Percentiles rank a stretch among this genome's conserved stretches.
These are phyloP conservation scores for Silene conica DNA, from an alignment of 148 eudicot species.

Conservation along the genomic window DNA sequence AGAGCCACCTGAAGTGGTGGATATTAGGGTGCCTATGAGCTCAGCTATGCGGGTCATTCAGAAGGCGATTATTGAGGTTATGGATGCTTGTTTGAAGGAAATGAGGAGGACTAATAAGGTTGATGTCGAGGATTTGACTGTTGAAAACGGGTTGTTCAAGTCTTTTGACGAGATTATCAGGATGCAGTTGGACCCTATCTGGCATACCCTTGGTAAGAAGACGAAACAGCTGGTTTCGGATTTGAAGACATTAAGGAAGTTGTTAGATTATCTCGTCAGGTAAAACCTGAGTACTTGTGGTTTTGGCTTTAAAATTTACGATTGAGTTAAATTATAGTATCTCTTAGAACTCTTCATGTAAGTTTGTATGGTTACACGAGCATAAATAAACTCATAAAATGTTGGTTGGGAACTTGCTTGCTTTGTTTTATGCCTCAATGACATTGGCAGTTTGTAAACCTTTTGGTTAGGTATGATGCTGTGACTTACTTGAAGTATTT, in stretches of 20 bases:
- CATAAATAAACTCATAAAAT: background rate
- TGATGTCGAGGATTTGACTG: slow-evolving; percentile 97
- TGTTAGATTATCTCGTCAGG: slow-evolving; percentile 97
- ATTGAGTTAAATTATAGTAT: background rate
- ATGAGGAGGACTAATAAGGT: slow-evolving; percentile 98
- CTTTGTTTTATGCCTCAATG: background rate
- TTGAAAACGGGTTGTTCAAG: slow-evolving; percentile 91
- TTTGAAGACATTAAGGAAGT: slow-evolving; percentile 89
- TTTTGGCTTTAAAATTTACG: background rate
- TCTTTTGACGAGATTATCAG: slow-evolving; percentile 97
- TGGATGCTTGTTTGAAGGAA: slow-evolving; percentile 98
- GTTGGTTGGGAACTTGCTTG: background rate
- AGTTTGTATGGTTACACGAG: background rate
- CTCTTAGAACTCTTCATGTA: background rate
- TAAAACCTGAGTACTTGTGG: slow-evolving; percentile 18
- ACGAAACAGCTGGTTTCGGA: slow-evolving; percentile 97
- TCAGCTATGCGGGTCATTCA: slow-evolving; percentile 75
- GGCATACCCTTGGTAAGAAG: slow-evolving; percentile 96
- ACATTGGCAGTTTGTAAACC: background rate
- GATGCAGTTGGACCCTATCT: slow-evolving; percentile 92
- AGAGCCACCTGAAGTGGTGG: slow-evolving; percentile 85
- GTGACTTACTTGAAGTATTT: slow-evolving; percentile 96
- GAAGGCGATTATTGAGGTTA: slow-evolving; percentile 88
- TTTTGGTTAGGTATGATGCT: slow-evolving; percentile 82
- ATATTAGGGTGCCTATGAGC: slow-evolving; percentile 83